These are phyloP conservation scores for Lathyrus sativus DNA, from an alignment of 306 rosid genomes.

Conservation along the genomic window DNA sequence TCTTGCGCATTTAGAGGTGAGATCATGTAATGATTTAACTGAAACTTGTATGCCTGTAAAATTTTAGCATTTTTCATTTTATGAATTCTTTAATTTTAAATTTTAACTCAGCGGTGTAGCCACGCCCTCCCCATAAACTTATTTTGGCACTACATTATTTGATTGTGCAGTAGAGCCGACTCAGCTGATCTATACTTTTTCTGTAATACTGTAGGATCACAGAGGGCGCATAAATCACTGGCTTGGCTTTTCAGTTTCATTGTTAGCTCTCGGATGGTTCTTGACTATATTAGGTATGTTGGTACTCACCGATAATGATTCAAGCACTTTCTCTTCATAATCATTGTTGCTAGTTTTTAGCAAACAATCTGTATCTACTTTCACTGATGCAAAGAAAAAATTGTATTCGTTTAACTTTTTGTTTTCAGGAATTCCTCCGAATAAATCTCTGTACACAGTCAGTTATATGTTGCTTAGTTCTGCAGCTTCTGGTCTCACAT, in stretches of 20 bases:
- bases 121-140: neutral
- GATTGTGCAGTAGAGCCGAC: conserved; percentile 17
- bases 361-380: conserved; percentile 15
- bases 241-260: conserved; percentile 57
- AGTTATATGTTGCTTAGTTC: conserved; percentile 83
- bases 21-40: conserved; percentile 30
- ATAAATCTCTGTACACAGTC: conserved; percentile 78
- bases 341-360: conserved; percentile 19
- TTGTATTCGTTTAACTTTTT: conserved; percentile 10
- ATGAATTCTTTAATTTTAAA: conserved; percentile 1
- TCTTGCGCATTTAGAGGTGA: conserved; percentile 78
- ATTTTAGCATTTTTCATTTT: conserved; percentile 19
- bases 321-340: conserved; percentile 14
- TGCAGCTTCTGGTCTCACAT: conserved; percentile 74
- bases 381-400: conserved; percentile 19
- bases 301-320: conserved; percentile 19
- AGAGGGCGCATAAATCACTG: conserved; percentile 62
- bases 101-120: neutral
- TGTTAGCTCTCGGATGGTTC: conserved; percentile 58
- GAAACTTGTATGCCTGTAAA: conserved; percentile 15
- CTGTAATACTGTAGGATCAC: conserved; percentile 65
- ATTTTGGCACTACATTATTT: conserved; percentile 22
- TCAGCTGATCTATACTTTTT: conserved; percentile 21
- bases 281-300: conserved; percentile 56
- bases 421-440: conserved; percentile 76